Base-by-base conservation (phyloP, 139 green algal species). In the Dunaliella sp. region DNA sequence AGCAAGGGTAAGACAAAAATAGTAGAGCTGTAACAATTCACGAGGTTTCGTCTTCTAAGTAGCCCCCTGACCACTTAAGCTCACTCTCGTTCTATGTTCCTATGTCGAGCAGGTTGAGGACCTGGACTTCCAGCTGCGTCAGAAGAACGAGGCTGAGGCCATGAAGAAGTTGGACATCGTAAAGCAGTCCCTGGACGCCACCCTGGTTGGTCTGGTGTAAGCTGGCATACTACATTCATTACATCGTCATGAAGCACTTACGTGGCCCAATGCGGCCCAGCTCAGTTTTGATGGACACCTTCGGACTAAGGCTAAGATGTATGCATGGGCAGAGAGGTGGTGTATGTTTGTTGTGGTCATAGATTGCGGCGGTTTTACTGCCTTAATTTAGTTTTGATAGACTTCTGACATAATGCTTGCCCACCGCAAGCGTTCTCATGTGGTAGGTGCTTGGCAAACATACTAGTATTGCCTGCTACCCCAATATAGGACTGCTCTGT, bases 41-140 rank as follows among this genome's bases (percentile, higher is more conserved):
- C n/a, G n/a, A n/a, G n/a, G n/a, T n/a, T n/a, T n/a, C n/a, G n/a
- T n/a, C n/a, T n/a, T n/a, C n/a, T n/a, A n/a, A n/a, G n/a, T n/a
- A n/a, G n/a, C n/a, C n/a, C n/a, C n/a, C n/a, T n/a, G n/a, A n/a
- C n/a, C n/a, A n/a, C n/a, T n/a, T n/a, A n/a, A n/a, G n/a, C n/a
- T n/a, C n/a, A n/a, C n/a, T n/a, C n/a, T n/a, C n/a, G n/a, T n/a
- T n/a, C n/a, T n/a, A n/a, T n/a, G n/a, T n/a, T n/a, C n/a, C n/a
- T n/a, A n/a, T n/a, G n/a, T n/a, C n/a, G n/a, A n/a, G 33, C 90
- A 94, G 91, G 92, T 96, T 65, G 94, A 97, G 86, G 89, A 92
- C 31, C 92, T 98, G 38, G 96, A 98, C 92, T 95, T 95, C 80
- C 85, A 93, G 37, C 91, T 98, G 85, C 93, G 95, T 78, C 90